These are phyloP conservation scores for Blastocystis sp. DNA, from an alignment of 352 stramenopile genomes.

Conservation along the genomic window DNA sequence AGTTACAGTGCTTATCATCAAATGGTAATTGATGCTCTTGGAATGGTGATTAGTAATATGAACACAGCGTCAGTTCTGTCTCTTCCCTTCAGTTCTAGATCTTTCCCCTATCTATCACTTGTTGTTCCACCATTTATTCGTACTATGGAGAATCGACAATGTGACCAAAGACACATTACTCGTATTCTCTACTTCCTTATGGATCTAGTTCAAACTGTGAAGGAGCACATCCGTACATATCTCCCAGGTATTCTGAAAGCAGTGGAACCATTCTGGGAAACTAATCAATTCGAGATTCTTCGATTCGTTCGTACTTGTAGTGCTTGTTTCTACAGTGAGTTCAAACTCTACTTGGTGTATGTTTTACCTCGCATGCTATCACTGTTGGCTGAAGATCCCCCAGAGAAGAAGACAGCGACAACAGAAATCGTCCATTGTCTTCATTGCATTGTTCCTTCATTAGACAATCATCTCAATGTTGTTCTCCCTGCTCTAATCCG, in stretches of 20 bases:
- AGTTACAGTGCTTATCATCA: constrained; percentile 90
- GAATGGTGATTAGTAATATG: constrained; percentile 88
- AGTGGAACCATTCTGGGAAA: constrained; percentile 90
- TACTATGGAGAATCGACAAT: constrained; percentile 82
- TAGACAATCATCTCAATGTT: constrained; percentile 65
- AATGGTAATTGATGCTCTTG: constrained; percentile 94
- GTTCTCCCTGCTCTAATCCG: constrained; percentile 54
- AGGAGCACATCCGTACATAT: constrained; percentile 91
- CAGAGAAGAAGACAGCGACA: neutral
- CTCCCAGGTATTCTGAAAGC: constrained; percentile 92
- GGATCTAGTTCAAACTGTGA: constrained; percentile 89
- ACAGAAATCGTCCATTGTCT: constrained; percentile 63
- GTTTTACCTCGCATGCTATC: constrained; percentile 83
- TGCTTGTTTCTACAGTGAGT: constrained; percentile 79
- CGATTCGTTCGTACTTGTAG: constrained; percentile 82
- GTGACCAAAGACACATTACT: constrained; percentile 82
- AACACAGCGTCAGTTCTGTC: neutral
- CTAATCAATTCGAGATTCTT: constrained; percentile 90
- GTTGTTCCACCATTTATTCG: constrained; percentile 93
- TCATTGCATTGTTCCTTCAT: constrained; percentile 36
- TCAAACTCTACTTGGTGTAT: constrained; percentile 82
- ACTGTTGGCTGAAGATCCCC: constrained; percentile 74
- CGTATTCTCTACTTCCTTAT: constrained; percentile 93
- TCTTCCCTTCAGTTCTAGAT: constrained; percentile 88
- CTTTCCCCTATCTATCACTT: constrained; percentile 90